phyloP scores from a whole-genome alignment of 768 basidiomycete species.

The Sporobolomyces phaffii region DNA sequence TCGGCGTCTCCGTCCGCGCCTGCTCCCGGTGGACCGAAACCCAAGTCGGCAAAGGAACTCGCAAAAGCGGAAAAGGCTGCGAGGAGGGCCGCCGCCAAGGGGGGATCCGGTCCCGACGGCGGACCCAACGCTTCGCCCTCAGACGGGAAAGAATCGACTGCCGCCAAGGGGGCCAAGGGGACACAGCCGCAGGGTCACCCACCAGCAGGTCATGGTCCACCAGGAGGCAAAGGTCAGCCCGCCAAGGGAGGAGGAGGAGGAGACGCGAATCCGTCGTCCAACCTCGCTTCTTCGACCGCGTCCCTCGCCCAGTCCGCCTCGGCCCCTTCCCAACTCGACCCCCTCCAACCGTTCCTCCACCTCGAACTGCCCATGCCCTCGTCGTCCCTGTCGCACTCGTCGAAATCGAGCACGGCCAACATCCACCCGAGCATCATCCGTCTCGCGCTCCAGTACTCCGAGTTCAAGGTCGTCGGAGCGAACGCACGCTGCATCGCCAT shows the following conservation, averaged over 20 bases:
- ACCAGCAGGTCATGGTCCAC: not conserved
- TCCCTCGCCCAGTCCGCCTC: not conserved
- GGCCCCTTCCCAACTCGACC: conserved; percentile 6
- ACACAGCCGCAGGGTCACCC: not conserved
- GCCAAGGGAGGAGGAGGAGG: not conserved
- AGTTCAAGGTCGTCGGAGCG: conserved; percentile 86
- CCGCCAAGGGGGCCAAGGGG: not conserved
- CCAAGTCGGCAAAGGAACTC: conserved; percentile 28
- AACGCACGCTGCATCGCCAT: conserved; percentile 94
- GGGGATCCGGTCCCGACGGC: not conserved
- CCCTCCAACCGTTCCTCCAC: conserved; percentile 41
- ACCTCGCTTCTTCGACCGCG: not conserved
- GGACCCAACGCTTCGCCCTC: not conserved
- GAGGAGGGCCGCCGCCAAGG: conserved; percentile 12
- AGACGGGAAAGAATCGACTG: not conserved
- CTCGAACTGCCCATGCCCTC: conserved; percentile 43
- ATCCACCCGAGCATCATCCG: conserved; percentile 84
- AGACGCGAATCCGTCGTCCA: not conserved
- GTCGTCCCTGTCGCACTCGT: conserved; percentile 62
- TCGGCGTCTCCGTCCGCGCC: not conserved
- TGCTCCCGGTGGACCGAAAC: not conserved
- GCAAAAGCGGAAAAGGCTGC: conserved; percentile 22
- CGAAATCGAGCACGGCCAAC: conserved; percentile 77
- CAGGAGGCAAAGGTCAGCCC: not conserved
- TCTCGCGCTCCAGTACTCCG: conserved; percentile 80